Evolutionary conservation across 2,329 filamentous ascomycete species (phyloP).

Genomic region (Xylaria sp.): DNA sequence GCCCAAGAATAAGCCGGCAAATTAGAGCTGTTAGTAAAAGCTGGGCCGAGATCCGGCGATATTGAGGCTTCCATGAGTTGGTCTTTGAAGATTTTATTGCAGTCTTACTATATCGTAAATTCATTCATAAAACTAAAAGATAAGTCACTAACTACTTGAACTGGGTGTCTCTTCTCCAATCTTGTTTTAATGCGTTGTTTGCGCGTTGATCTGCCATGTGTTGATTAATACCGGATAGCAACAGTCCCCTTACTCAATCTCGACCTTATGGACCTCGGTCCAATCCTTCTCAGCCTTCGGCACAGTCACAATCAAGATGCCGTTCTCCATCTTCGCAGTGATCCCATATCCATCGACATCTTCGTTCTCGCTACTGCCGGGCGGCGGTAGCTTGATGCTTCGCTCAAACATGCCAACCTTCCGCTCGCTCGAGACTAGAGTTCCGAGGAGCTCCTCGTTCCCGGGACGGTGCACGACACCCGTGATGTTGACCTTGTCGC

Average conservation of each 20-base stretch:
- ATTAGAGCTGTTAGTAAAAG: too few relatives aligned
- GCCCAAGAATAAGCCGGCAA: too few relatives aligned
- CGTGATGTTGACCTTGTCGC: slow-evolving; percentile 73
- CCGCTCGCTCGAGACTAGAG: slow-evolving; percentile 72
- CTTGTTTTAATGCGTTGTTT: too few relatives aligned
- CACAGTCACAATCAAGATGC: slow-evolving; percentile 78
- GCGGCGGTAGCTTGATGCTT: slow-evolving; percentile 69
- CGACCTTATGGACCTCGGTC: slow-evolving; percentile 70
- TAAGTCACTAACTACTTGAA: too few relatives aligned
- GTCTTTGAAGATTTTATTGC: too few relatives aligned
- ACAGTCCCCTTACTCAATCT: slow-evolving; percentile 58
- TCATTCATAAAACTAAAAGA: too few relatives aligned
- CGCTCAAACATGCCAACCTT: slow-evolving; percentile 80
- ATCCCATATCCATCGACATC: slow-evolving; percentile 75
- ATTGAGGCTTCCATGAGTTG: too few relatives aligned
- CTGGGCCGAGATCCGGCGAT: too few relatives aligned
- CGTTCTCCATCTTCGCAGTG: slow-evolving; percentile 80
- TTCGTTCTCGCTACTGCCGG: slow-evolving; percentile 57
- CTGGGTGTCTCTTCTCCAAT: too few relatives aligned
- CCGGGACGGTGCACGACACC: slow-evolving; percentile 79
- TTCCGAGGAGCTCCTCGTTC: slow-evolving; percentile 74
- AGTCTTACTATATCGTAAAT: too few relatives aligned
- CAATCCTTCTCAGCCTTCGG: slow-evolving; percentile 76
- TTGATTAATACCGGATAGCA: not conserved
- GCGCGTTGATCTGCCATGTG: too few relatives aligned